Evolutionary conservation across 2,329 filamentous ascomycete genomes (phyloP).

Genomic region (Alternaria sp.): DNA sequence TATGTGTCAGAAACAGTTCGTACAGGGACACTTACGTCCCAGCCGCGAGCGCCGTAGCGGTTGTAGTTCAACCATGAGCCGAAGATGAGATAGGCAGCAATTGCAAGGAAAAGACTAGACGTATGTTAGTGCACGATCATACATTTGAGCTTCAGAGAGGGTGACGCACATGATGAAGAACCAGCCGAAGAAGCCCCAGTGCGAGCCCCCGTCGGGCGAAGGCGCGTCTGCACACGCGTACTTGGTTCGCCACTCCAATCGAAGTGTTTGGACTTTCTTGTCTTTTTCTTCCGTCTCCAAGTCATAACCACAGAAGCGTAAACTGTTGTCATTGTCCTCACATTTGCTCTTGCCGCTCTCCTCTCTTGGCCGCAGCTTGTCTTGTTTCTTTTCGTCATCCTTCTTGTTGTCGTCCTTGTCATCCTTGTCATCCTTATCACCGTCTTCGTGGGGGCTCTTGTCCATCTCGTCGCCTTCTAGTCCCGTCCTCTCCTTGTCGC

Average conservation of each 20-base stretch:
- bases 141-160: neutral
- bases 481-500: conserved; percentile 75
- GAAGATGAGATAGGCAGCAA: conserved; percentile 92
- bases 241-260: conserved; percentile 86
- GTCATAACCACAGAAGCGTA: conserved; percentile 80
- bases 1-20: no score
- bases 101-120: conserved; percentile 79
- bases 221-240: conserved; percentile 71
- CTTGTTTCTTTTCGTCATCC: conserved; percentile 24
- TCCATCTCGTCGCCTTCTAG: conserved; percentile 73
- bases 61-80: conserved; percentile 99
- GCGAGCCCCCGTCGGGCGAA: conserved; percentile 59
- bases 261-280: conserved; percentile 66
- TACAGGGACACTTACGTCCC: conserved; percentile 69
- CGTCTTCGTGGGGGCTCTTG: conserved; percentile 62
- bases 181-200: conserved; percentile 99
- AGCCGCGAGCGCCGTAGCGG: conserved; percentile 91
- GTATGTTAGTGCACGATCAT: neutral
- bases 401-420: conserved; percentile 37
- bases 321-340: conserved; percentile 56
- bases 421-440: conserved; percentile 54
- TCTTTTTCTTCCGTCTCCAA: conserved; percentile 57
- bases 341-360: conserved; percentile 49
- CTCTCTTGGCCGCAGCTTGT: conserved; percentile 30
- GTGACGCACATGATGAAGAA: conserved; percentile 83